Base-by-base conservation (phyloP, 192 early-diverging fungal species). In the Entomortierella beljakovae region DNA sequence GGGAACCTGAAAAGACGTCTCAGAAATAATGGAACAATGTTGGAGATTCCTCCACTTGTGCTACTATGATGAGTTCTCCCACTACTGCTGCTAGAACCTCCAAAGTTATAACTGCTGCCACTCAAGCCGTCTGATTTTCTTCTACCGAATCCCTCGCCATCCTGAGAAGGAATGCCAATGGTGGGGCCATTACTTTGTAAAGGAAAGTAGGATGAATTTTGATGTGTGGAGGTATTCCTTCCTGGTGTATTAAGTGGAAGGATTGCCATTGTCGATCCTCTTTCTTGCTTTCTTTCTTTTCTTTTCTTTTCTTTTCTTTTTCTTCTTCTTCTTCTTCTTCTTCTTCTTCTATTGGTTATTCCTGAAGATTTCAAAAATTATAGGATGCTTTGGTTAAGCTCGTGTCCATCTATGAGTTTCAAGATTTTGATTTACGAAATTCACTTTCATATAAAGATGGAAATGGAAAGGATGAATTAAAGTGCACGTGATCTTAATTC, bases 1-100 rank as follows among this genome's bases (percentile, higher is more conserved):
- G 85, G 88, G 62, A 90, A 90, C 43, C 83, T 61, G 58, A 84
- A 86, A 22, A 90, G 58, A 68, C 88, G 54, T 58, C 84, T 65
- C 40, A 90, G 63, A 49, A 88, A 84, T 25, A 89, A 54, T 6
- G 88, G 88, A n/a, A 89, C 64, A 28, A 84, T 81, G 28, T 57
- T 62, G 15, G 74, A 37, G 29, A 79, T 58, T 1, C 67, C 64
- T 31, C 60, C 66, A 7, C 34, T 48, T n/a, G 38, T 54, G 40
- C 61, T 48, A 50, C 46, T 28, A 33, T 50, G 28, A 20, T 46
- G 61, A 52, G 20, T 20, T 16, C 48, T 63, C 4, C 48, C 29
- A 4, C 68, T 46, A 18, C 55, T 46, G 15, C 40, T 29, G 3
- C 15, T 46, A 46, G 43, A 46, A 20, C 65, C 55, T 18, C 31